Evolutionary conservation across 805 yeast species (phyloP), one percentile per base, ranked within the genome.

Genomic region (Kluyveromyces aestuarii): DNA sequence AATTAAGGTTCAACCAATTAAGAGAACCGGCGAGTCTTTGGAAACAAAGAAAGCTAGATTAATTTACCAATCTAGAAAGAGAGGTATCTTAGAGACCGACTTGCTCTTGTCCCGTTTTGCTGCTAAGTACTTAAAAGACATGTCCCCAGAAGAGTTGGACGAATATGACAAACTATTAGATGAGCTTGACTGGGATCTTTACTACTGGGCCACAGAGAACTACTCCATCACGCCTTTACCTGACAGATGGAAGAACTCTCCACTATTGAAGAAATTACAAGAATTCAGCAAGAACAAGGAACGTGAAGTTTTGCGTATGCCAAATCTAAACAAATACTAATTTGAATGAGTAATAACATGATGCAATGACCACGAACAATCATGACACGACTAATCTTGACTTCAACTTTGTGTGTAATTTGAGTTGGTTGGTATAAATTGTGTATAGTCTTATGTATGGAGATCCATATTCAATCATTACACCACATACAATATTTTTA

Each of bases 141-240:
- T 93, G 72, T 72, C 75, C 11, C 66, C 70, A 51, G 82, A 74
- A 48, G 84, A 88, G 67, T 71, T 93, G 47, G 84, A 80, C 43
- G 98, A 93, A 66, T 93, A 87, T 66, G 97, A 91, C 61, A 63
- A 74, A 49, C 68, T 93, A 50, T 74, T 93, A 62, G 95, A 93
- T 66, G 95, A 91, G 67, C 79, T 91, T n/a, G 99, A 93, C 67
- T 93, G 99, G 99, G 99, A 93, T 67, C 90, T 93, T 52, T 93
- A 87, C 67, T 93, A 93, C 71, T 91, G 99, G 99, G 96, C 95
- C 25, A 88, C 97, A 2, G 79, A 78, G 55, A 87, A 90, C 64
- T 86, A 70, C 59, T 81, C 79, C 36, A 80, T 86, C 17, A 86
- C 90, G 43, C 95, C 96, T 13, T 73, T 91, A 54, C 97, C 98